Evolutionary conservation across 2,329 filamentous ascomycete species (phyloP).

Genomic region (Fusarium compactum): DNA sequence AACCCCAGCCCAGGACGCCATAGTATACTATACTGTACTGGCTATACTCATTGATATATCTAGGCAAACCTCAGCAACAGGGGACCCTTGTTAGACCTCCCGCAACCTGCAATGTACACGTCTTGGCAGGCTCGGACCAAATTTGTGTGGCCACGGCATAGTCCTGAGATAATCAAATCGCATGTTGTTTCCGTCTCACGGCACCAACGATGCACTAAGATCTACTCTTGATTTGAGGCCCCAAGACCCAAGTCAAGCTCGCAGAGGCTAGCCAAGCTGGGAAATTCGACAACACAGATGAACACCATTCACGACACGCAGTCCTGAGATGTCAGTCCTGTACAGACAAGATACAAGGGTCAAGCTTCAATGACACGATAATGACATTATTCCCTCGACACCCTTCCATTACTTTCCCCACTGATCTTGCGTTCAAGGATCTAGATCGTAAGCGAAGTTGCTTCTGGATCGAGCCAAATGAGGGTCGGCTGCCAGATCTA

Average conservation of each 20-base stretch:
- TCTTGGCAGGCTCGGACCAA: slow-evolving; percentile 14
- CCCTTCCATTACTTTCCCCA: background rate
- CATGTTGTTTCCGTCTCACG: background rate
- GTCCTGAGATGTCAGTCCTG: background rate
- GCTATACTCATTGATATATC: background rate
- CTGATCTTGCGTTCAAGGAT: slow-evolving; percentile 1
- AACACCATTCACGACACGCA: background rate
- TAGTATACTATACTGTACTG: background rate
- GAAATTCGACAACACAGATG: background rate
- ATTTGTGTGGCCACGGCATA: background rate
- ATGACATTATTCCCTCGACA: slow-evolving; percentile 3
- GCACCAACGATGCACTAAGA: background rate
- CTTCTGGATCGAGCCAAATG: slow-evolving; percentile 3
- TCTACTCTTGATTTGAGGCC: background rate
- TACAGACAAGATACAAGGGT: slow-evolving; percentile 1
- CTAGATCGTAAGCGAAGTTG: background rate
- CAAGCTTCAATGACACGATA: background rate
- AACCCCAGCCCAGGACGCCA: background rate
- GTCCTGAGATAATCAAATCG: background rate
- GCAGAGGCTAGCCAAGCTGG: background rate
- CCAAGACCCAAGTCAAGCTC: background rate
- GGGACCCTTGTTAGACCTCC: slow-evolving; percentile 11
- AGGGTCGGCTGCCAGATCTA: slow-evolving; percentile 1
- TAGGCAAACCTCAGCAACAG: background rate
- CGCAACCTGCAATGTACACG: slow-evolving; percentile 9